Evolutionary conservation across 306 rosid species (phyloP), one percentile per base, ranked within the genome.

Genomic region (Rubus idaeus): DNA sequence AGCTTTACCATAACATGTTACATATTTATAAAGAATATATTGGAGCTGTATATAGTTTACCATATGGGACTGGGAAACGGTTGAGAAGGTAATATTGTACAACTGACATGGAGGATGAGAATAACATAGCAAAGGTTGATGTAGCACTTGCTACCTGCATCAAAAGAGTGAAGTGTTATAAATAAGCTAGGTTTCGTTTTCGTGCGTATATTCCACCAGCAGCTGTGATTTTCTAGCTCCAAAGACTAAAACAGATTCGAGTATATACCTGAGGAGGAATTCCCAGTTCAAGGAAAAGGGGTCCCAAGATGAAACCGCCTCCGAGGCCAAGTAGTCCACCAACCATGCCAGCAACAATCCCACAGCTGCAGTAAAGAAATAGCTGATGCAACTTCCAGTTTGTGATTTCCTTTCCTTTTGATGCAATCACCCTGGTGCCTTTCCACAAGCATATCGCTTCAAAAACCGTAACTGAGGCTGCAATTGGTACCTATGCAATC

Each of bases 241-340:
- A 11, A 72, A 14, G 76, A 42, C 14, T 53, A 50, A 57, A 69
- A 66, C 30, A 39, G 65, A 61, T 51, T 68, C n/a, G 10, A 44
- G 56, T 47, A 51, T 21, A 52, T 75, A 90, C 93, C 93, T 90
- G 93, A 68, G 97, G 97, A 58, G 97, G 97, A 81, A 91, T 88
- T 75, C 97, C 97, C 72, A 91, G 70, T 81, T 91, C 97, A 18
- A 91, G 88, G 79, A 91, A 91, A 71, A 91, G 86, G 71, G 97
- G 97, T 79, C 97, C 97, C 79, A 91, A 78, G 73, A 91, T 88
- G 81, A 91, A 91, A 56, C 97, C 94, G 26, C 97, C 97, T 44
- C 97, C 97, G 1, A 91, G 83, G 20, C 97, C 97, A 60, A 91
- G 95, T 65, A 91, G 78, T 70, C 97, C 97, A 70, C 95, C 91